Conservation (phyloP, 805 yeast genomes). For the Candida cerambycidarum region DNA sequence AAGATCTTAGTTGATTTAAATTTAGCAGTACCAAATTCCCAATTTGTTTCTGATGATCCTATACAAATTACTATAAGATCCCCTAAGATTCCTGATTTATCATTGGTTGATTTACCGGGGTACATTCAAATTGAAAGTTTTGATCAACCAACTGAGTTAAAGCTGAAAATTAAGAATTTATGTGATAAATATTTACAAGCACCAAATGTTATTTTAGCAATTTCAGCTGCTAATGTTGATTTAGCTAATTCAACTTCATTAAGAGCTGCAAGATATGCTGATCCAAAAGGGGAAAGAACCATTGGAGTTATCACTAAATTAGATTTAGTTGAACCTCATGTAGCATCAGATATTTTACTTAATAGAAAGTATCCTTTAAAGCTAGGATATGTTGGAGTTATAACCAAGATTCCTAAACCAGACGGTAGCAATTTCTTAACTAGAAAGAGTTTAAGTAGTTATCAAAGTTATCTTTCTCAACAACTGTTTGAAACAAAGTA, state of each 20-base stretch:
- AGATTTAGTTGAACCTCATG: slow-evolving; percentile 79
- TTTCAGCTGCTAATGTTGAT: slow-evolving; percentile 97
- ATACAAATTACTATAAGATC: slow-evolving; percentile 89
- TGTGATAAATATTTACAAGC: slow-evolving; percentile 85
- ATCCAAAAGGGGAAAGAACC: slow-evolving; percentile 93
- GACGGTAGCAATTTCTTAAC: slow-evolving; percentile 41
- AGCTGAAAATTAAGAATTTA: slow-evolving; percentile 70
- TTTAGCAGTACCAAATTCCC: slow-evolving; percentile 84
- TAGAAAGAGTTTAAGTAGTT: slow-evolving; percentile 47
- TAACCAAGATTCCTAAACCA: slow-evolving; percentile 67
- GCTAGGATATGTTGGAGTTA: slow-evolving; percentile 99
- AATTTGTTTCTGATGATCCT: slow-evolving; percentile 90
- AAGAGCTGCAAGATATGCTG: slow-evolving; percentile 83
- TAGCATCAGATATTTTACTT: slow-evolving; percentile 65
- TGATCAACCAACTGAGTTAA: slow-evolving; percentile 87
- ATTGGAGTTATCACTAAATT: slow-evolving; percentile 94
- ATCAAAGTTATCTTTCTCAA: slow-evolving; percentile 65
- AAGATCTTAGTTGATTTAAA: slow-evolving; percentile 83
- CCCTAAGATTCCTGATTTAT: slow-evolving; percentile 83
- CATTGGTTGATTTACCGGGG: slow-evolving; percentile 95
- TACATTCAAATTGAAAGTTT: slow-evolving; percentile 96
- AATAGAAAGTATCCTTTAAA: slow-evolving; percentile 85
- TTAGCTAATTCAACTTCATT: slow-evolving; percentile 94
- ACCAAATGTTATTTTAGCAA: slow-evolving; percentile 93
- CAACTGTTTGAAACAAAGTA: slow-evolving; percentile 57